Conservation (phyloP, 73 alveolate genomes). For the Paramecium biaurelia region DNA sequence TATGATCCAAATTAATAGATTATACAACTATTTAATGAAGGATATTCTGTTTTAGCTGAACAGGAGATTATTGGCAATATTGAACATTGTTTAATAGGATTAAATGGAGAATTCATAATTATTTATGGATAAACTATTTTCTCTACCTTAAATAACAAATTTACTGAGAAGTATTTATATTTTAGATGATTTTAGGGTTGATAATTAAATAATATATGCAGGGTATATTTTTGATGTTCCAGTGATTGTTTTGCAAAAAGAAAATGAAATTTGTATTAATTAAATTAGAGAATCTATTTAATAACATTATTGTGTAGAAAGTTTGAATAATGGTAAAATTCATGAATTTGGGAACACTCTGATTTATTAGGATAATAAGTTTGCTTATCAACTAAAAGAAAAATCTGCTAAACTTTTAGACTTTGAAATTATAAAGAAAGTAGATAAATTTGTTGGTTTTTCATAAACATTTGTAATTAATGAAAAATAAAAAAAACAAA, state of each 20-base stretch:
- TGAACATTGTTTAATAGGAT: background rate
- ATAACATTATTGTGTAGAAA: background rate
- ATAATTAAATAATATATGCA: background rate
- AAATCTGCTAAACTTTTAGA: background rate
- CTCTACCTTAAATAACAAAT: background rate
- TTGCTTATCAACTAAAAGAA: background rate
- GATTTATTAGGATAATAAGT: background rate
- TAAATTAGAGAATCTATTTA: background rate
- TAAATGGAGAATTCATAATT: background rate
- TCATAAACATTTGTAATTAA: background rate
- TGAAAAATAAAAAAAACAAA: background rate
- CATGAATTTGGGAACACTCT: background rate
- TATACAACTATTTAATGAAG: background rate
- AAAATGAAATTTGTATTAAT: background rate
- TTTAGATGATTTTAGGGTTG: background rate
- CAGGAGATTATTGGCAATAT: background rate
- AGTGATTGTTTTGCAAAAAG: background rate
- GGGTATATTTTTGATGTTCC: constrained; percentile 1
- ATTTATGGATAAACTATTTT: background rate
- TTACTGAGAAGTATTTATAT: background rate
- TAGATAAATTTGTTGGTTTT: background rate
- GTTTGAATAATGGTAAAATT: background rate
- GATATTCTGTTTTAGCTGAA: background rate
- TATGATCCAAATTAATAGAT: background rate
- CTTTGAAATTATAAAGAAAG: background rate